Evolutionary conservation across 2,329 filamentous ascomycete species (phyloP), one percentile per base, ranked within the genome.

Genomic region (Colletotrichum graminicola): DNA sequence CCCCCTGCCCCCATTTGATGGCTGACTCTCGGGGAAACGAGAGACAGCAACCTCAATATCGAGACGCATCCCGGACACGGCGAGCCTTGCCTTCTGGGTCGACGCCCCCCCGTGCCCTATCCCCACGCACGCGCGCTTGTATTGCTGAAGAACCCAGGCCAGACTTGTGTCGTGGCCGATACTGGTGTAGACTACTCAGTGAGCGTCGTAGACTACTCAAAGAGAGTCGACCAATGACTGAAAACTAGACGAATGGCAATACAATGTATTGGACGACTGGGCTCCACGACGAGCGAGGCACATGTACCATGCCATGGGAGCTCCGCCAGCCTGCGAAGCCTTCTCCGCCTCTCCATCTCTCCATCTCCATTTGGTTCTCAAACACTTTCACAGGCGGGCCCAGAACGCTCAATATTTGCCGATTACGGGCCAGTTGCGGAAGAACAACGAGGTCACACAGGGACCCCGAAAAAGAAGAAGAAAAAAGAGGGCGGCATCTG

Each of bases 261-360:
- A 52, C 16, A 55, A 49, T 49, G 64, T 47, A 68, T 67, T 67
- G 56, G 67, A 34, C 51, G 21, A 49, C 29, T 5, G 18, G n/a
- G 21, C 29, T 23, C 45, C 52, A 59, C 45, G 43, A 65, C 29
- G 52, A 66, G 7, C 47, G 47, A 67, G 36, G 68, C 59, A 68
- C 65, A 55, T 62, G 68, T 71, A 71, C 63, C 43, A 68, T 68
- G 65, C 63, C 43, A 71, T 71, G 68, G 56, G 14, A 61, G 56
- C 29, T 26, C 60, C 55, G 52, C 45, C 51, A 29, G 36, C 29
- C 5, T 14, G 29, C 32, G 29, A n/a, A 5, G 39, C 5, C 43
- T 47, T 47, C 21, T 47, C 21, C 21, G 21, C 21, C 21, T 45
- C 18, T 45, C 43, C 8, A 8, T 23, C 21, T 18, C 3, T 49